A percentile compares a stretch with the other conserved stretches of the same genome.
phyloP scores from a whole-genome alignment of 768 basidiomycete genomes.

The Ephemerocybe angulata region DNA sequence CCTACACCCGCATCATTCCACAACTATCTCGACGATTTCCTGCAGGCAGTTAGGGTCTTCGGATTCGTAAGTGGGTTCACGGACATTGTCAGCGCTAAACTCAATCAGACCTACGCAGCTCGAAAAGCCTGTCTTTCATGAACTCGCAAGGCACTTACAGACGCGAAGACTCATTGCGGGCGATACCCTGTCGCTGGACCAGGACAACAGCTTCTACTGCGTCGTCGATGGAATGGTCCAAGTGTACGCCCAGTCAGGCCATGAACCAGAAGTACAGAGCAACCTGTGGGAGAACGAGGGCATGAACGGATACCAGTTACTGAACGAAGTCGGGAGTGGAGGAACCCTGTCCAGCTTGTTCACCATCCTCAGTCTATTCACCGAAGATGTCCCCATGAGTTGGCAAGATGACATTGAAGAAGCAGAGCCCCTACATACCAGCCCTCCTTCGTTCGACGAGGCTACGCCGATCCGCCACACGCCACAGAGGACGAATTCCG shows the following conservation, averaged over 20 bases:
- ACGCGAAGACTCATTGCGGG: constrained; percentile 94
- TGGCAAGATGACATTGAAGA: constrained; percentile 72
- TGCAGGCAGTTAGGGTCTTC: constrained; percentile 94
- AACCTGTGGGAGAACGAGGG: constrained; percentile 78
- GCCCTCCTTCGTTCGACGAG: constrained; percentile 1
- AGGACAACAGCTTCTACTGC: constrained; percentile 95
- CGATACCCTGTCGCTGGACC: constrained; percentile 86
- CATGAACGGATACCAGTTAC: constrained; percentile 92
- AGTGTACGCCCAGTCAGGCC: constrained; percentile 76
- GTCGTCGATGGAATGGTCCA: constrained; percentile 98
- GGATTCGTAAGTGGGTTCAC: constrained; percentile 66
- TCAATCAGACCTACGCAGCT: constrained; percentile 37
- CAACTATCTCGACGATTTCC: constrained; percentile 95
- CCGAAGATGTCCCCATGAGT: constrained; percentile 86
- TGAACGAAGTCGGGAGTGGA: constrained; percentile 95
- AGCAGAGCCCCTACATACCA: constrained; percentile 24
- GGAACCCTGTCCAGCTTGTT: constrained; percentile 95
- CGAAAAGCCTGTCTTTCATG: constrained; percentile 98
- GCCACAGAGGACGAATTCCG: constrained; percentile 50
- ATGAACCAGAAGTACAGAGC: constrained; percentile 42
- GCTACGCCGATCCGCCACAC: constrained; percentile 21
- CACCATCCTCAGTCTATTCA: constrained; percentile 95
- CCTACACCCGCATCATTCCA: constrained; percentile 79
- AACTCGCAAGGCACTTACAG: constrained; percentile 92
- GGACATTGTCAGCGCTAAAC: no score